Evolutionary conservation across 1,139 yeast genomes (phyloP), one percentile per base, ranked within the genome.

Genomic region (Hansenula anomala): DNA sequence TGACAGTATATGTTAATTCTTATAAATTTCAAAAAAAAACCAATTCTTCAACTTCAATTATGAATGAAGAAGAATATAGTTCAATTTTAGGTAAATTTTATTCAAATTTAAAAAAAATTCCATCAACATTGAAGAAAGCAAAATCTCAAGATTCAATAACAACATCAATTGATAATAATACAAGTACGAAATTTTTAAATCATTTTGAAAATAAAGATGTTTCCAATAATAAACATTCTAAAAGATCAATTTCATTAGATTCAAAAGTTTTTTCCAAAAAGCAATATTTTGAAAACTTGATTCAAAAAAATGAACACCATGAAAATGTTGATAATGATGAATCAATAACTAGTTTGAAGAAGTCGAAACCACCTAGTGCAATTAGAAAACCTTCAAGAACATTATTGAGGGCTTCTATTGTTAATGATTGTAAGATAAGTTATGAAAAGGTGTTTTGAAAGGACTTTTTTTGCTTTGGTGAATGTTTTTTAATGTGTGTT

Each of bases 361-460:
- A n/a, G n/a, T n/a, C n/a, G n/a, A n/a, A 14, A 15, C 20, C 13
- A 19, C 17, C 35, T 6, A 27, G 10, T 6, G 6, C 20, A 16
- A 16, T n/a, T 5, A 31, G 41, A 13, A 47, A 43, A 29, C 52
- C 48, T 2, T 46, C 48, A 13, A 45, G 46, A 25, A 49, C 52
- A 6, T 36, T 48, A 4, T 28, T 51, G 16, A 49, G 36, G 18
- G 55, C 54, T 23, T 23, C 25, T 2, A 38, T 40, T 2, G 52
- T 51, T 10, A 30, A 44, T 26, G 49, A 51, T 13, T 38, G 39
- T 28, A 29, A 39, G 23, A 50, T 50, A 14, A 39, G 37, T 18
- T 51, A 51, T 30, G 55, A 51, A 33, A 51, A 51, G 33, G 30
- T 50, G 31, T 42, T 27, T 29, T 47, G 33, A 37, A 14, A 19